Conservation (phyloP, 768 basidiomycete species). For the Phaffia tasmanica region DNA sequence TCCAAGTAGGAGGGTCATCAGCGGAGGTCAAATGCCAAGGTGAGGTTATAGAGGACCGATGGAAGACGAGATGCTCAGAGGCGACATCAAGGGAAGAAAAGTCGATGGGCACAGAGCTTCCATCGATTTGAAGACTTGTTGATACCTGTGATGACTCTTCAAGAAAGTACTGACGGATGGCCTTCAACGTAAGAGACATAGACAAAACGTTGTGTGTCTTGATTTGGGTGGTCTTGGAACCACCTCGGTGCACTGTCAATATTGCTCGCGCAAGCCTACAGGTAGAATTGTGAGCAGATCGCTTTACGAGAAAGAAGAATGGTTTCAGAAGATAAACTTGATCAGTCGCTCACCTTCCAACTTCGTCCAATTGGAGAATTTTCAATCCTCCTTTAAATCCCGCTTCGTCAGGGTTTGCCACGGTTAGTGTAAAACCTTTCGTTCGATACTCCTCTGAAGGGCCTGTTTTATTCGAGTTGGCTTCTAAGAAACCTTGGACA, state of each 20-base stretch:
- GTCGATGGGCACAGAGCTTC: background rate
- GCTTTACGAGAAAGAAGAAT: background rate
- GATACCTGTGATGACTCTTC: no score
- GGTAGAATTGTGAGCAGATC: no score
- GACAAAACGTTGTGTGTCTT: no score
- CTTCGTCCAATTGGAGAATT: constrained; percentile 50
- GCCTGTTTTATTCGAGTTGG: constrained; percentile 20
- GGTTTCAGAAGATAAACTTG: background rate
- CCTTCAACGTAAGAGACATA: no score
- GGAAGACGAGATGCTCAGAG: background rate
- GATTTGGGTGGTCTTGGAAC: no score
- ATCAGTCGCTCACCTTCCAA: constrained; percentile 52
- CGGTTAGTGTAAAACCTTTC: constrained; percentile 57
- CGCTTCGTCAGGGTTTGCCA: constrained; percentile 55
- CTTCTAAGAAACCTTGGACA: constrained; percentile 49
- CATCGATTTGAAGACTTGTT: background rate
- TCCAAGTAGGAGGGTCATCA: constrained; percentile 24
- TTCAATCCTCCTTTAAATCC: constrained; percentile 62
- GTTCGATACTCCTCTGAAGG: constrained; percentile 24
- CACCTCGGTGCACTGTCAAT: no score
- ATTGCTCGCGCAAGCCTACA: no score
- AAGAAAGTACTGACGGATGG: no score
- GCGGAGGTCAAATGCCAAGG: background rate
- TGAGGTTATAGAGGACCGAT: background rate
- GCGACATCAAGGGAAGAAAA: background rate